Base-by-base conservation (phyloP, 2,329 filamentous ascomycete genomes). In the Colletotrichum spaethianum region DNA sequence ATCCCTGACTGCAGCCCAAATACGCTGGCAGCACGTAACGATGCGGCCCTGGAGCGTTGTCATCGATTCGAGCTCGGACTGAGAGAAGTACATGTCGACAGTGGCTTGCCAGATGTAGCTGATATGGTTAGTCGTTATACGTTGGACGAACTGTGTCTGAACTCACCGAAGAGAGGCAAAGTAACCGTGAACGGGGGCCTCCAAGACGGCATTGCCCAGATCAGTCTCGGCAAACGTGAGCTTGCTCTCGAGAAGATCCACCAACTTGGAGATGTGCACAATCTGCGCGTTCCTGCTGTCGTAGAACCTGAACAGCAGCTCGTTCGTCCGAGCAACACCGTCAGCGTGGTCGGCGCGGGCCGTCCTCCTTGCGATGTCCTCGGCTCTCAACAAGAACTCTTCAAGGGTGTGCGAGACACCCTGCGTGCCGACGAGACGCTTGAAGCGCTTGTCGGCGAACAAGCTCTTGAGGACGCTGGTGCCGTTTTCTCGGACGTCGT, bases 291-390 rank as follows among this genome's bases (percentile, higher is more conserved):
- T 78, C n/a, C 82, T 79, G 1, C 80, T 80, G 23, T 78, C 78
- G 18, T 88, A 84, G 79, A 91, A 89, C 50, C 85, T 84, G 78
- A 92, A 94, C 4, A 94, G 80, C 20, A 97, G 83, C 50, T 93
- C 91, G 73, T 92, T 93, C 3, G 92, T 86, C 64, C 94, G 91
- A 42, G 95, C 96, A 59, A 96, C 92, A 12, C 96, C 96, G 82
- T 99, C 96, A 1, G 95, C 95, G 80, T 98, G 94, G 79, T 98
- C 95, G 16, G 95, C 96, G 73, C 96, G 89, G 28, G 94, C 94
- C 5, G 94, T 97, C 33, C 84, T 86, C 28, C 91, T 86, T 70
- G 94, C 92, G 42, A 89, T 83, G 4, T 82, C 80, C 68, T 92
- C 88, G 1, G 90, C 89, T 65, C 86, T 85, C 1, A 74, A 76